Percentiles rank a stretch among this genome's conserved stretches.
phyloP scores from a whole-genome alignment of 139 green algal genomes.

The Chlorella sp. region DNA sequence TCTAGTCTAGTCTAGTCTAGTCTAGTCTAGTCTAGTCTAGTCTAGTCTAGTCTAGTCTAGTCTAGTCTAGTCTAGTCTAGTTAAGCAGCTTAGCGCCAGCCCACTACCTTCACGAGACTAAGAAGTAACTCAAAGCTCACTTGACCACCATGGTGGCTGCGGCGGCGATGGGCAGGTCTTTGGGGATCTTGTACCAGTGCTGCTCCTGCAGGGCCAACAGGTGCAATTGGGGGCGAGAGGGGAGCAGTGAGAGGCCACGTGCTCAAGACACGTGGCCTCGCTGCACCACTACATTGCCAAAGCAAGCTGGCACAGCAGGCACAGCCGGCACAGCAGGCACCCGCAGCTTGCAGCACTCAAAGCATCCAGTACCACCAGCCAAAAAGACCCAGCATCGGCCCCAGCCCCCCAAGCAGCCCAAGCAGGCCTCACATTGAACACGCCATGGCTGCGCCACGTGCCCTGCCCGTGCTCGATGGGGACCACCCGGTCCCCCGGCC shows the following conservation, averaged over 20 bases:
- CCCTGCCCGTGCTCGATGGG: constrained; percentile 68
- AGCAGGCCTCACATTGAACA: constrained; percentile 14
- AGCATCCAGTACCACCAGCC: neutral
- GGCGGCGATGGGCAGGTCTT: constrained; percentile 40
- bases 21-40: no score
- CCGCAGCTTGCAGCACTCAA: neutral
- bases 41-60: no score
- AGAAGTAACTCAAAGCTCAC: neutral
- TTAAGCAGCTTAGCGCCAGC: no score
- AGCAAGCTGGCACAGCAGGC: no score
- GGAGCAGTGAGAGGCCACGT: no score
- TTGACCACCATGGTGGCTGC: constrained; percentile 48
- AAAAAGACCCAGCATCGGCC: neutral
- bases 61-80: no score
- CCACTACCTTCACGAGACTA: no score
- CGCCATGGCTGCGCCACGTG: constrained; percentile 76
- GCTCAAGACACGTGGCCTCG: no score
- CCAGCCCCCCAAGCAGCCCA: no score
- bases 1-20: no score
- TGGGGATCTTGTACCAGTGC: constrained; percentile 50
- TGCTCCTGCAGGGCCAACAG: constrained; percentile 70
- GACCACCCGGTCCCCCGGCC: constrained; percentile 77
- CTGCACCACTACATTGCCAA: no score
- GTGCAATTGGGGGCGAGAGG: neutral
- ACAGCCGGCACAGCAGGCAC: neutral